Evolutionary conservation across 1,284 basidiomycete species (phyloP).

Genomic region (Sanghuangporus sanghuang): DNA sequence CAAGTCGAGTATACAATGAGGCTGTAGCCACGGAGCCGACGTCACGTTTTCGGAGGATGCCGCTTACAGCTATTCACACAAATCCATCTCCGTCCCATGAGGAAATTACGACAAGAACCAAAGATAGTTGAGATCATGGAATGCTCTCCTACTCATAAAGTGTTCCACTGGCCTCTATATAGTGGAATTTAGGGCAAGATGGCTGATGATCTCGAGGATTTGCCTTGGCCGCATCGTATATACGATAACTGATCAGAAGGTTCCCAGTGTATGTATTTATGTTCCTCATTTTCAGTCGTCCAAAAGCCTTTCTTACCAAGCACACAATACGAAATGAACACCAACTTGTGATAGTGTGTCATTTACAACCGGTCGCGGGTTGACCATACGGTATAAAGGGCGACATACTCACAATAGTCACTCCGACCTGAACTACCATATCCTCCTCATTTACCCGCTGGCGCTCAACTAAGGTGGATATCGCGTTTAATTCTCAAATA

Average conservation of each 20-base stretch:
- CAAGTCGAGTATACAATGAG: background rate
- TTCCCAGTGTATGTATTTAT: background rate
- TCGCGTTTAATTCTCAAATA: background rate
- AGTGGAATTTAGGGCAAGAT: too few species aligned
- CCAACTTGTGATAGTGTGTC: background rate
- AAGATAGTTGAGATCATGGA: too few species aligned
- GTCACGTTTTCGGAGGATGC: background rate
- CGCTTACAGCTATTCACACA: background rate
- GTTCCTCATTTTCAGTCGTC: background rate
- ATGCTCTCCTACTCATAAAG: too few species aligned
- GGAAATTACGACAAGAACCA: too few species aligned
- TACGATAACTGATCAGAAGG: background rate
- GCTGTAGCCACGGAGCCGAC: background rate
- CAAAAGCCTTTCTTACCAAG: background rate
- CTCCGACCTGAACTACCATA: background rate
- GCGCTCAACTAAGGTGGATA: background rate
- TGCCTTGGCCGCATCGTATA: too few species aligned
- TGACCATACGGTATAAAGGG: background rate
- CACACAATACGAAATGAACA: background rate
- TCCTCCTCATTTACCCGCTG: background rate
- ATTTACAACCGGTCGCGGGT: background rate
- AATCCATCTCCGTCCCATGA: background rate
- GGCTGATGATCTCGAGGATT: too few species aligned
- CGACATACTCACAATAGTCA: background rate
- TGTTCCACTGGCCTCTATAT: too few species aligned